These are phyloP conservation scores for Globisporangium paroecandrum DNA, from an alignment of 352 stramenopile genomes.

Conservation along the genomic window DNA sequence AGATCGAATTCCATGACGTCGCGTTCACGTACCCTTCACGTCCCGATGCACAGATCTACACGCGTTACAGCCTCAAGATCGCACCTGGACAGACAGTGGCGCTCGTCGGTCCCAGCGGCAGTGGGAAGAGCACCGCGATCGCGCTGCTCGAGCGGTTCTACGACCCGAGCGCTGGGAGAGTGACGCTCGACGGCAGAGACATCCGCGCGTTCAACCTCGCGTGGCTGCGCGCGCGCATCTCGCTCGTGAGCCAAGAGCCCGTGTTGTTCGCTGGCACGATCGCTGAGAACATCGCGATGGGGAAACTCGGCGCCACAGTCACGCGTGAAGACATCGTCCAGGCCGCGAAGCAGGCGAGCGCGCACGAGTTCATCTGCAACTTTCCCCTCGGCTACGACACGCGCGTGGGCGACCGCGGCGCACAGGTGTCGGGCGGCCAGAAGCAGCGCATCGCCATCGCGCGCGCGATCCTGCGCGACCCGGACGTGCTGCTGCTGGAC, in stretches of 20 bases:
- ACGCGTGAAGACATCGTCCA: constrained; percentile 21
- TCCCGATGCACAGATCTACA: constrained; percentile 34
- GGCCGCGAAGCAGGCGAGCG: constrained; percentile 33
- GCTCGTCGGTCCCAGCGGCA: constrained; percentile 51
- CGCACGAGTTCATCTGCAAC: constrained; percentile 50
- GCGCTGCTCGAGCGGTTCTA: constrained; percentile 61
- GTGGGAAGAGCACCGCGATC: constrained; percentile 60
- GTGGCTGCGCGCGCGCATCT: constrained; percentile 73
- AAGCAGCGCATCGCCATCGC: constrained; percentile 93
- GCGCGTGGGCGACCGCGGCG: constrained; percentile 86
- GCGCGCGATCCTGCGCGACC: constrained; percentile 84
- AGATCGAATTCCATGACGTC: constrained; percentile 81
- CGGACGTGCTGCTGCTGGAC: constrained; percentile 73
- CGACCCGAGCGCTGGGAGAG: constrained; percentile 32
- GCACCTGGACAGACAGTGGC: constrained; percentile 47
- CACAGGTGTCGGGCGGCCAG: constrained; percentile 91
- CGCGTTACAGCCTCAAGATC: constrained; percentile 38
- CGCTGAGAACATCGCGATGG: constrained; percentile 27
- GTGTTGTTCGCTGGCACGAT: constrained; percentile 12
- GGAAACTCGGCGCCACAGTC: constrained; percentile 33
- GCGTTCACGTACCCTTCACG: constrained; percentile 49
- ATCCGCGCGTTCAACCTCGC: constrained; percentile 61
- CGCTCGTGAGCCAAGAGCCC: constrained; percentile 87
- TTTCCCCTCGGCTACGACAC: constrained; percentile 89
- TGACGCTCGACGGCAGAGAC: constrained; percentile 50